Evolutionary conservation across 2,329 filamentous ascomycete genomes (phyloP), one percentile per base, ranked within the genome.

Genomic region (Aspergillus sp.): DNA sequence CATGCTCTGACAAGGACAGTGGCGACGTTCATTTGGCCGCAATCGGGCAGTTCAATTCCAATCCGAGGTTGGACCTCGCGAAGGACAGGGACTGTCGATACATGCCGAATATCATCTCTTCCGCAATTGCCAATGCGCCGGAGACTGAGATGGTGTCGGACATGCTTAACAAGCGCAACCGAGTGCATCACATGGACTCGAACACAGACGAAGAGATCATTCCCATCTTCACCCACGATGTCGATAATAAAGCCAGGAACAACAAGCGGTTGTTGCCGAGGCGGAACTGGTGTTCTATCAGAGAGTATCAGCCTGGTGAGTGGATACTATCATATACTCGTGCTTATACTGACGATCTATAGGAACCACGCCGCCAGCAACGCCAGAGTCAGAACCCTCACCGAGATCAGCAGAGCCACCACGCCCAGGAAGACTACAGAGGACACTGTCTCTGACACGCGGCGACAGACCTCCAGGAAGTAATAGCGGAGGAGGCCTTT

Each of bases 131-230:
- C 48, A 95, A 98, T 53, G 79, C 82, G 10, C 91, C 93, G 4
- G 85, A 88, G 12, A 82, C 88, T 0, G 83, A 91, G 32, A 68
- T 93, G 51, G 72, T 96, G 66, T 86, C 86, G 4, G 89, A 98
- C 57, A 74, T 93, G 32, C 72, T 98, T 39, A 95, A 96, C 66
- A 91, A 83, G 65, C 77, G 91, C 16, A 95, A 95, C 67, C 95
- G 75, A 39, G 58, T 77, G 15, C 75, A 80, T 47, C 72, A 78
- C 47, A 60, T 80, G 30, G 74, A 80, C 48, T 56, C 61, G 0
- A 69, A 88, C 35, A 98, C 91, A 0, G 85, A 96, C 36, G 91
- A 98, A 60, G 78, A 85, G 58, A 93, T 98, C 84, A 91, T 96
- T 26, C 86, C 89, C 0, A 78, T 98, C 40, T 98, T 98, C 57